Base-by-base conservation (phyloP, 495 filamentous ascomycete species). In the Usnea hakonensis region DNA sequence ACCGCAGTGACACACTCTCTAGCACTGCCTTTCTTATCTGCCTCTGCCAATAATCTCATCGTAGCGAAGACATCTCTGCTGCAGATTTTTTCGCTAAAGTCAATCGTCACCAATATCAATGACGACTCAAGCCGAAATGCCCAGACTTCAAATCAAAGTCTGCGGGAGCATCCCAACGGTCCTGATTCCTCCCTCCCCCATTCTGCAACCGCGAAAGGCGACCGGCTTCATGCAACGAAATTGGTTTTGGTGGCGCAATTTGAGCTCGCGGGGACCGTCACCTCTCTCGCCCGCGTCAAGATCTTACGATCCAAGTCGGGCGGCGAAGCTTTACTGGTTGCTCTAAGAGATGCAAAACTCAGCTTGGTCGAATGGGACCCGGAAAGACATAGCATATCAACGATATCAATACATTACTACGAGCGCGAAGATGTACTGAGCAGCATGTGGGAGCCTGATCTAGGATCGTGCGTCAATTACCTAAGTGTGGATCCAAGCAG, bases 321-420 rank as follows among this genome's bases (percentile, higher is more conserved):
- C 2, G 90, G 87, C 53, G 88, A 96, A 52, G 86, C 86, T n/a
- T 81, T 99, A 33, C 75, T 99, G 38, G 64, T 97, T 30, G 85
- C 91, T 4, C 85, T 92, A 68, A 85, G 86, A 65, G 91, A 97
- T 78, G 95, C 94, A 32, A 96, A 94, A 73, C 79, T 97, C 62
- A 91, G 88, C 72, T 77, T 97, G 76, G 83, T 97, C 57, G 90
- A 96, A 77, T 99, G 94, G 94, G 90, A 99, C 72, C 85, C 89
- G 23, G 86, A 88, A 67, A 82, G 82, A 43, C 78, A 90, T 70
- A 80, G 81, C 30, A 83, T 97, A 57, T 83, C 83, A 33, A 99
- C 94, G 17, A 84, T 92, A 61, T 96, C 91, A 33, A 91, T 99
- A 66, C 94, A 99, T 76, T 96, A 92, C 76, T 99, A 97, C 71